Base-by-base conservation (phyloP, 1,284 basidiomycete genomes). In the Athelia psychrophila region DNA sequence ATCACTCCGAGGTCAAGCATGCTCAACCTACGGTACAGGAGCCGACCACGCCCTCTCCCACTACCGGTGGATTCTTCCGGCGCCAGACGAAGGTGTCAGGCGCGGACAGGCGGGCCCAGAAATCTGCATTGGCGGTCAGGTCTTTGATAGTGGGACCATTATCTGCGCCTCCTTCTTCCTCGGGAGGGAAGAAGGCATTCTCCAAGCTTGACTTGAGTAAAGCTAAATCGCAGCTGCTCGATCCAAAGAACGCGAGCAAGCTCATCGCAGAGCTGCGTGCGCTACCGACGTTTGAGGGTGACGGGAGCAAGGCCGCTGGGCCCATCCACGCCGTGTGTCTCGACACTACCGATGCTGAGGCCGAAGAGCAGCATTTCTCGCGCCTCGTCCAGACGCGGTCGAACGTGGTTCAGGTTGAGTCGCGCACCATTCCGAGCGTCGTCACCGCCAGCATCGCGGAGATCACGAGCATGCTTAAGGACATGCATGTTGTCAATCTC, bases 321-420 rank as follows among this genome's bases (percentile, higher is more conserved):
- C 86, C 86, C n/a, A 87, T 91, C 23, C 88, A 84, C 58, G 88
- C 87, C 2, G 87, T 91, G 23, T 90, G 86, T 60, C 75, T 91
- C 40, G 75, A 74, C 24, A 72, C 75, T 57, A 65, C 80, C 3
- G 88, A 92, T 51, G 73, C 64, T 13, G 84, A 89, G 60, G 78
- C 77, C 22, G 72, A 86, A 10, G 67, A 74, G 24, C 69, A 75
- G 24, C 76, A 83, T 57, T 87, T 88, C 58, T 65, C 73, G 25
- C 75, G 71, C 27, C 56, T 82, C 15, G 45, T 45, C 13, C 52
- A 56, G 12, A 54, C 57, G 6, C 46, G 22, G 36, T 54, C 2
- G 45, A 51, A 13, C 50, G 10, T 6, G 40, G 48, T 5, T 44
- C 48, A 19, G 47, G 42, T 49, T 30, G 46, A 24, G 18, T 32